Conservation (phyloP, 2,329 filamentous ascomycete genomes). For the Thelonectria discophora region DNA sequence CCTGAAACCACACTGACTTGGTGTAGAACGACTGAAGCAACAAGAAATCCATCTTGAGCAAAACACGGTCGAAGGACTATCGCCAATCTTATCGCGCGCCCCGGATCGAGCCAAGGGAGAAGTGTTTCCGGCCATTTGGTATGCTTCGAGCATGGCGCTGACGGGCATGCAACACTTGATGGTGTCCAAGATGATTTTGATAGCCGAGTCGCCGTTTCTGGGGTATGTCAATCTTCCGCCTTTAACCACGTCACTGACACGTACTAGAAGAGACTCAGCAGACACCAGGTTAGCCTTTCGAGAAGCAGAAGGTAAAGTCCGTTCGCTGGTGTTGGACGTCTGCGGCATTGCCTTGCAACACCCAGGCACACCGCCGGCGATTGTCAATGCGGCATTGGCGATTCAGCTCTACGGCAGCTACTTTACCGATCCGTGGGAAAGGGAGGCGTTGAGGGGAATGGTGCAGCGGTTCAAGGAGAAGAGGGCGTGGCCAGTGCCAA, state of each 20-base stretch:
- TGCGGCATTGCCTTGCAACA: slow-evolving; percentile 34
- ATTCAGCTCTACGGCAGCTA: slow-evolving; percentile 35
- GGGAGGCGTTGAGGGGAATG: slow-evolving; percentile 29
- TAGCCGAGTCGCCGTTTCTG: slow-evolving; percentile 32
- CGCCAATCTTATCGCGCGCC: slow-evolving; percentile 22
- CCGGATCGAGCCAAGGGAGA: slow-evolving; percentile 26
- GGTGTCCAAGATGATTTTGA: slow-evolving; percentile 37
- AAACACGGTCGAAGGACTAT: neutral
- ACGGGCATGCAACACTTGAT: slow-evolving; percentile 39
- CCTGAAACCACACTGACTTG: rapidly evolving
- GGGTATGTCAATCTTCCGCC: neutral
- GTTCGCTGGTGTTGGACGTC: slow-evolving; percentile 29
- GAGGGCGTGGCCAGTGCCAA: slow-evolving; percentile 34
- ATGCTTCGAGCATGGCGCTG: slow-evolving; percentile 27
- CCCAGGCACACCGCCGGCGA: slow-evolving; percentile 20
- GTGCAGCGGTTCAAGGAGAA: slow-evolving; percentile 32
- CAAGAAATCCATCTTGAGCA: slow-evolving; percentile 32
- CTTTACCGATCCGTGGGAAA: slow-evolving; percentile 37
- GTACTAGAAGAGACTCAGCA: neutral
- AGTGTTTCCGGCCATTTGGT: slow-evolving; percentile 35
- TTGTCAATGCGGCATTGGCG: slow-evolving; percentile 29
- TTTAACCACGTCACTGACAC: neutral
- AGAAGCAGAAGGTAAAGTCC: slow-evolving; percentile 26
- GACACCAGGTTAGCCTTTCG: slow-evolving; percentile 30
- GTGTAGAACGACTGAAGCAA: slow-evolving; percentile 24